Conservation (phyloP, 140 eudicot species). For the Ambrosia hybrid region DNA sequence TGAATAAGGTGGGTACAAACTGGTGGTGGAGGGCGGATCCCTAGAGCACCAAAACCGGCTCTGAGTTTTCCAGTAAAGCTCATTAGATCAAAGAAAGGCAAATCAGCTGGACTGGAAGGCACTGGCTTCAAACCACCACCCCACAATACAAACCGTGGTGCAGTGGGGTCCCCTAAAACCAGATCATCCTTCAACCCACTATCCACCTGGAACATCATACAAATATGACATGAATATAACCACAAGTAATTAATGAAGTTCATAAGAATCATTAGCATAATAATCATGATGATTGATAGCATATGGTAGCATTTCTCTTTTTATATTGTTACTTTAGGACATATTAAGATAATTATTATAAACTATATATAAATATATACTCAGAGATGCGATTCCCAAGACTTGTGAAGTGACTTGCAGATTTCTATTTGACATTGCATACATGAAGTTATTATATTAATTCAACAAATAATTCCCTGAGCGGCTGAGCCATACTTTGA, state of each 20-base stretch:
- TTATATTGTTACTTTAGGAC: not conserved
- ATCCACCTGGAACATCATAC: constrained; percentile 56
- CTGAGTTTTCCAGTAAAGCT: constrained; percentile 87
- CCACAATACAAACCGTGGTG: constrained; percentile 93
- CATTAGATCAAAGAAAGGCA: constrained; percentile 90
- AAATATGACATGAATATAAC: constrained; percentile 7
- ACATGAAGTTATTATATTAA: too few relatives aligned
- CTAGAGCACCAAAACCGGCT: constrained; percentile 96
- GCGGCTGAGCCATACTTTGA: too few relatives aligned
- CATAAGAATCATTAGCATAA: not conserved
- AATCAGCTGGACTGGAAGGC: constrained; percentile 70
- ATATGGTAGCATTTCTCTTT: not conserved
- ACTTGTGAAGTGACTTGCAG: too few relatives aligned
- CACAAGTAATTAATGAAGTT: constrained; percentile 9
- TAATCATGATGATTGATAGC: constrained; percentile 14
- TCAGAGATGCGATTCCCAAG: too few relatives aligned
- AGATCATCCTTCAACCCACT: constrained; percentile 87
- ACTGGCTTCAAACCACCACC: constrained; percentile 82
- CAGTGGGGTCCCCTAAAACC: constrained; percentile 90
- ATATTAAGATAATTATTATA: not conserved
- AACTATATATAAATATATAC: too few relatives aligned
- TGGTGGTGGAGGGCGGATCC: constrained; percentile 89
- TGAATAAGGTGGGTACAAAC: constrained; percentile 45
- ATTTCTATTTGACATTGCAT: too few relatives aligned
- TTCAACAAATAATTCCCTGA: too few relatives aligned